Conservation (phyloP, 2,329 filamentous ascomycete genomes). For the Orbilia blumenaviensis region DNA sequence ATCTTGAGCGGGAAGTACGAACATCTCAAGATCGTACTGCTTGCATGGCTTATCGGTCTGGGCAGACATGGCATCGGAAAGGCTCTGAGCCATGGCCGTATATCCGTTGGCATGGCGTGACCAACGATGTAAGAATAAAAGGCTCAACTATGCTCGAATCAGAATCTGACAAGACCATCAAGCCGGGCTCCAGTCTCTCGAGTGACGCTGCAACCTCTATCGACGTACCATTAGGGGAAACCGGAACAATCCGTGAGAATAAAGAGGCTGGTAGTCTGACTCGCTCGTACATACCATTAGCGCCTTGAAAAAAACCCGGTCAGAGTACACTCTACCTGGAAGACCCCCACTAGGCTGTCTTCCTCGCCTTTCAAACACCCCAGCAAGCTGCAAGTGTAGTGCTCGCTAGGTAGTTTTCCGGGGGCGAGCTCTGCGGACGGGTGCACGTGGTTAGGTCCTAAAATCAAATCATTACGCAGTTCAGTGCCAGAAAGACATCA, state of each 20-base stretch:
- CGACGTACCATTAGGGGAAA: not conserved
- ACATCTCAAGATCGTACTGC: not conserved
- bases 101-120: not conserved
- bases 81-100: not conserved
- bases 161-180: constrained; percentile 4
- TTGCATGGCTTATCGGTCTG: not conserved
- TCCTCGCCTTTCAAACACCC: not conserved
- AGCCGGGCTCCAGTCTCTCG: not conserved
- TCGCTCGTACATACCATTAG: not conserved
- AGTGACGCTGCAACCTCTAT: not conserved
- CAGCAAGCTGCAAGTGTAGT: not conserved
- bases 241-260: not conserved
- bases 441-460: constrained; percentile 11
- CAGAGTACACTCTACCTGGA: not conserved
- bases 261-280: constrained; percentile 2
- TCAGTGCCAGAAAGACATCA: not conserved
- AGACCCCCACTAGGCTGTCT: not conserved
- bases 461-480: constrained; percentile 5
- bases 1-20: not conserved
- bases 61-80: constrained; percentile 1
- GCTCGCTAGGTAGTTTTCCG: not conserved
- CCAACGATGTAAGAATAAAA: not conserved
- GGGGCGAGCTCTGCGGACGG: constrained; percentile 11
- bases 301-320: constrained; percentile 18
- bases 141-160: not conserved